phyloP scores from a whole-genome alignment of 192 early-diverging fungal species.

The Entrophospora sp. region DNA sequence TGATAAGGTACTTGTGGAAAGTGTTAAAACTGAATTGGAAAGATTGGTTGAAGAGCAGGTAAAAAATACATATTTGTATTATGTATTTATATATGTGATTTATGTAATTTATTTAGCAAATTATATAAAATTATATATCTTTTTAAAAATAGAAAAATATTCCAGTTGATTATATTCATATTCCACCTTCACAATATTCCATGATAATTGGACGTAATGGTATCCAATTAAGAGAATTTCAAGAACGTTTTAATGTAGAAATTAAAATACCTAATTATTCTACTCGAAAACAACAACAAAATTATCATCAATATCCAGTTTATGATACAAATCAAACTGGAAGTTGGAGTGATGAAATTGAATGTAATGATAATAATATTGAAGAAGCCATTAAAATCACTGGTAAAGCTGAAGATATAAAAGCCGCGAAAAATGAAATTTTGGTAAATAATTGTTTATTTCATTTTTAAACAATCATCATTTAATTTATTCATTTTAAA shows the following conservation, averaged over 20 bases:
- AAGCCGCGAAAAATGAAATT: slow-evolving; percentile 35
- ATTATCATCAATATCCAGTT: no score
- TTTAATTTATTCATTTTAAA: slow-evolving; percentile 13
- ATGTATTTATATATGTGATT: background rate
- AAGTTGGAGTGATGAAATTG: background rate
- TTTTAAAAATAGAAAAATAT: background rate
- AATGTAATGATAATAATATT: no score
- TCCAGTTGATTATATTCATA: slow-evolving; percentile 29
- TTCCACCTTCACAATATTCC: slow-evolving; percentile 70
- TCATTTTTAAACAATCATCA: background rate
- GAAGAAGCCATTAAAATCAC: slow-evolving; percentile 43
- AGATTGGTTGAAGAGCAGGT: slow-evolving; percentile 44
- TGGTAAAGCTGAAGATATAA: slow-evolving; percentile 47
- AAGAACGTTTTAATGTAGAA: slow-evolving; percentile 54
- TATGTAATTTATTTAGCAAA: background rate
- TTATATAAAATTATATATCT: background rate
- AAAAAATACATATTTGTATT: slow-evolving; percentile 34
- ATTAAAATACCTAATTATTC: slow-evolving; percentile 56
- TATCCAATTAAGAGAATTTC: slow-evolving; percentile 57
- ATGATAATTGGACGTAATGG: slow-evolving; percentile 77
- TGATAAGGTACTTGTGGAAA: slow-evolving; percentile 47
- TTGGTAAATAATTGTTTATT: slow-evolving; percentile 19
- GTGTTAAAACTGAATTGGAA: slow-evolving; percentile 35
- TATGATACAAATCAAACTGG: background rate
- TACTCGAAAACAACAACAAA: no score